Evolutionary conservation across 192 early-diverging fungal genomes (phyloP).

Genomic region (Dissophora globulifera): DNA sequence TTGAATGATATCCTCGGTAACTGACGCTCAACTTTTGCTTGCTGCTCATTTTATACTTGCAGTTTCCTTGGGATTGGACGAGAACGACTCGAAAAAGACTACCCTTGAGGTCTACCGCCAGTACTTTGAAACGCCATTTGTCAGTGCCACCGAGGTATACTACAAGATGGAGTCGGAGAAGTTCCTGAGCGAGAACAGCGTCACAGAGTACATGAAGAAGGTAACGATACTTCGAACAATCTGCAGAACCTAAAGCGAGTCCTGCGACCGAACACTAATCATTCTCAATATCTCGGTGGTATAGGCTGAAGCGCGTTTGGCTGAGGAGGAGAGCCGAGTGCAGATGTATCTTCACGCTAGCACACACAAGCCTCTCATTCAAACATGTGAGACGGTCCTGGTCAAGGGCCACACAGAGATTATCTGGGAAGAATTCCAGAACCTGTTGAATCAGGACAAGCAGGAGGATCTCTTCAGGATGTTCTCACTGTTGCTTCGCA

Average conservation of each 20-base stretch:
- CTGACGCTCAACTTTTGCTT: too few relatives aligned
- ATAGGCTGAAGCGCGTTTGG: slow-evolving; percentile 77
- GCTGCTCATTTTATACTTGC: too few relatives aligned
- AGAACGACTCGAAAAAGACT: slow-evolving; percentile 78
- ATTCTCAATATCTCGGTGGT: too few relatives aligned
- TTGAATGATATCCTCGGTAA: too few relatives aligned
- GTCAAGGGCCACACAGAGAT: slow-evolving; percentile 85
- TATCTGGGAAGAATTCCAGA: slow-evolving; percentile 92
- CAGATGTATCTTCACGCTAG: slow-evolving; percentile 87
- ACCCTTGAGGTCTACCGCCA: slow-evolving; percentile 90
- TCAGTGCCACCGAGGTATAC: slow-evolving; percentile 81
- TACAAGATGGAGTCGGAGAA: slow-evolving; percentile 91
- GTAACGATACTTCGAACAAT: too few relatives aligned
- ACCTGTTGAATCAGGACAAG: slow-evolving; percentile 87
- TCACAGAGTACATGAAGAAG: slow-evolving; percentile 97
- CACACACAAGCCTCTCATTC: slow-evolving; percentile 81
- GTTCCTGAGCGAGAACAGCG: slow-evolving; percentile 89
- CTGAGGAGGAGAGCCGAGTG: slow-evolving; percentile 88
- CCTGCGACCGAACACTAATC: too few relatives aligned
- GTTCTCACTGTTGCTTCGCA: slow-evolving; percentile 83
- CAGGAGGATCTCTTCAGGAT: slow-evolving; percentile 89
- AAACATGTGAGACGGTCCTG: slow-evolving; percentile 85
- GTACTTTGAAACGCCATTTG: slow-evolving; percentile 90
- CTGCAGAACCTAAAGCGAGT: too few relatives aligned
- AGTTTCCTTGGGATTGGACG: slow-evolving; percentile 87